These are phyloP conservation scores for Chaetomiaceae sp. DNA, from an alignment of 2,329 filamentous ascomycete genomes.

Conservation along the genomic window DNA sequence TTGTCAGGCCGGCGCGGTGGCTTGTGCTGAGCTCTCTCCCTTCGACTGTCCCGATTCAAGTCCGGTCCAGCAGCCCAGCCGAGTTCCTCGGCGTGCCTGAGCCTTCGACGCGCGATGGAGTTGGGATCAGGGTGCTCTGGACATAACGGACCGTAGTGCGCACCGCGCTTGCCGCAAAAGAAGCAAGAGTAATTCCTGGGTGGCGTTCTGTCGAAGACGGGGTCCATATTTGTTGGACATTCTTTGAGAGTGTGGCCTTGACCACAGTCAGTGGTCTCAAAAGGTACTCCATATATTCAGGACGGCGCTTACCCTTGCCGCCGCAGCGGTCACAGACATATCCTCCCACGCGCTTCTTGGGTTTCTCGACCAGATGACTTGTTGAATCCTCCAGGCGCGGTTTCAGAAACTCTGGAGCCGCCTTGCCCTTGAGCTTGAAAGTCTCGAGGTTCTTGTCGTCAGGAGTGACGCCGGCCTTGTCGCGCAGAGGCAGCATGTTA, in stretches of 20 bases:
- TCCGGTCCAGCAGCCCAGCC: too few species aligned
- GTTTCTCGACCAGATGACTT: too few species aligned
- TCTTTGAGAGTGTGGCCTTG: conserved; percentile 37
- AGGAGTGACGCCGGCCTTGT: neutral
- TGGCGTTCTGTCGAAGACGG: conserved; percentile 33
- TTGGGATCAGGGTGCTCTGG: conserved; percentile 30
- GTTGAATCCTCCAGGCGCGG: too few species aligned
- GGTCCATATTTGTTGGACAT: conserved; percentile 42
- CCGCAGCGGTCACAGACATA: conserved; percentile 31
- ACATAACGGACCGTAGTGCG: conserved; percentile 36
- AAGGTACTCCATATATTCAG: too few species aligned
- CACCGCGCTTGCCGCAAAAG: conserved; percentile 31
- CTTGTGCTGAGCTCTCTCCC: too few species aligned
- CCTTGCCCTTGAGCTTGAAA: neutral
- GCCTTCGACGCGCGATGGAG: conserved; percentile 34
- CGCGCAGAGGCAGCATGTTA: conserved; percentile 3
- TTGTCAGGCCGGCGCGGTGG: neutral
- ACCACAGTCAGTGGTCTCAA: conserved; percentile 1
- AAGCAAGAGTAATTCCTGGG: conserved; percentile 31
- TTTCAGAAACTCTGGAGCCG: too few species aligned
- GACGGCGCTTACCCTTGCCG: conserved; percentile 25
- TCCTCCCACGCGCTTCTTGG: too few species aligned
- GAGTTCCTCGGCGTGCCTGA: neutral
- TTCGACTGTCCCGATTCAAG: too few species aligned
- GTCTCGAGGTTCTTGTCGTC: too few species aligned